These are phyloP conservation scores for Exophiala alcalophila DNA, from an alignment of 2,329 filamentous ascomycete species.

Conservation along the genomic window DNA sequence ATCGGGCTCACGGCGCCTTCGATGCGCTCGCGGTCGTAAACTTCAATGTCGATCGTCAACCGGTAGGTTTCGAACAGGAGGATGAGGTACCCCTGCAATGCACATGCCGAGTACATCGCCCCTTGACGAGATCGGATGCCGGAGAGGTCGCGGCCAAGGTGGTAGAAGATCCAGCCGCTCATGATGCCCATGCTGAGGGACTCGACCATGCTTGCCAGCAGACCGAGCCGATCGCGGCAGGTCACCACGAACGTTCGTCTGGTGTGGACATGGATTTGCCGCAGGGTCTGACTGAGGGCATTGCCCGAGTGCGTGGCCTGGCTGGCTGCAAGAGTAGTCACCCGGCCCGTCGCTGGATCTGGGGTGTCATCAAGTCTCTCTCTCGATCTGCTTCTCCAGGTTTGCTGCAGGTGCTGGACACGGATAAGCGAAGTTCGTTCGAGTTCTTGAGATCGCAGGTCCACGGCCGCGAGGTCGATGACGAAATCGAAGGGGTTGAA, in stretches of 20 bases:
- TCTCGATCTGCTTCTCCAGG: constrained; percentile 50
- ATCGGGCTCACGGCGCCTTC: constrained; percentile 69
- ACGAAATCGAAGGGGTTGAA: constrained; percentile 76
- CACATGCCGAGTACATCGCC: constrained; percentile 68
- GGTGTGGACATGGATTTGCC: constrained; percentile 54
- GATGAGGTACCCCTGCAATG: constrained; percentile 72
- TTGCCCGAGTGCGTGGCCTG: constrained; percentile 2
- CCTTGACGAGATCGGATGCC: constrained; percentile 73
- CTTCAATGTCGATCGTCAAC: constrained; percentile 68
- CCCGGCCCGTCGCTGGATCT: neutral
- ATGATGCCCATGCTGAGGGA: constrained; percentile 69
- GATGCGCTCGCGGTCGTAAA: constrained; percentile 72
- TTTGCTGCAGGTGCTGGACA: constrained; percentile 59
- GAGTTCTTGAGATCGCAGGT: constrained; percentile 65
- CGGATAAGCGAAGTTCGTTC: constrained; percentile 59
- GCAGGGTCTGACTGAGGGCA: constrained; percentile 1
- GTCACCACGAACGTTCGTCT: constrained; percentile 68
- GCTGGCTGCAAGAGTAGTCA: constrained; percentile 5
- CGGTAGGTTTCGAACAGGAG: constrained; percentile 74
- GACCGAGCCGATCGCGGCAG: constrained; percentile 72
- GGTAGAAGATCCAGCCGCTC: constrained; percentile 69
- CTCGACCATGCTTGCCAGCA: constrained; percentile 67
- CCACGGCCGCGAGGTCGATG: constrained; percentile 71
- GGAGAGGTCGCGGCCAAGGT: constrained; percentile 62
- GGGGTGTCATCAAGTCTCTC: neutral